A percentile compares a stretch with the other conserved stretches of the same genome.
phyloP scores from a whole-genome alignment of 2,329 filamentous ascomycete genomes.

The Colletotrichum sp. region DNA sequence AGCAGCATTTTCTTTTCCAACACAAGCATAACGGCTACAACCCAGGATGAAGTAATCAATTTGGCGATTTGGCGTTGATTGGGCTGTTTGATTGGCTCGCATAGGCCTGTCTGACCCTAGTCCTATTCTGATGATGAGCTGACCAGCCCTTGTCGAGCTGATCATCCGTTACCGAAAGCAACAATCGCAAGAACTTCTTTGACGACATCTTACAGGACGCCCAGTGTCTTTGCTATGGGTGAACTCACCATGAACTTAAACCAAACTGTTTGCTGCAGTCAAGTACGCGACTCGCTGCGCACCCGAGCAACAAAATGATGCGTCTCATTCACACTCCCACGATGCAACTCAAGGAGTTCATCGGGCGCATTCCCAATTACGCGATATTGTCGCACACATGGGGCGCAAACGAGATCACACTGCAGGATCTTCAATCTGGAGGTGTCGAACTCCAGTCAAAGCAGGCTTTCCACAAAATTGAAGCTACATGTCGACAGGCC shows the following conservation, averaged over 20 bases:
- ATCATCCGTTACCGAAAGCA: neutral
- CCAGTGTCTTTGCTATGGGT: neutral
- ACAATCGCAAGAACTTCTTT: neutral
- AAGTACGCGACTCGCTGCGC: neutral
- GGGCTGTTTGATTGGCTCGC: neutral
- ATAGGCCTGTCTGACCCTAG: neutral
- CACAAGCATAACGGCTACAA: neutral
- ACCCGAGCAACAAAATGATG: neutral
- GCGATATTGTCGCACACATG: neutral
- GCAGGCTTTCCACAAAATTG: neutral
- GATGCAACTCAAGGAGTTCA: slow-evolving; percentile 4
- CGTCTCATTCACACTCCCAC: neutral
- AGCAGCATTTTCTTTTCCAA: neutral
- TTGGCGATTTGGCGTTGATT: neutral
- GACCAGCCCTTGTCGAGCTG: neutral
- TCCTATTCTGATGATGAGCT: neutral
- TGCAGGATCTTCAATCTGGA: neutral
- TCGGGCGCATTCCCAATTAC: neutral
- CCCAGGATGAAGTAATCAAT: neutral
- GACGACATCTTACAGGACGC: neutral
- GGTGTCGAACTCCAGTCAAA: neutral
- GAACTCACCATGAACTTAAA: neutral
- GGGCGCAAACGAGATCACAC: neutral
- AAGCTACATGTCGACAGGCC: neutral
- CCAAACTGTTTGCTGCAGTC: neutral